Evolutionary conservation across 495 filamentous ascomycete genomes (phyloP).

Genomic region (Tuber indicum): DNA sequence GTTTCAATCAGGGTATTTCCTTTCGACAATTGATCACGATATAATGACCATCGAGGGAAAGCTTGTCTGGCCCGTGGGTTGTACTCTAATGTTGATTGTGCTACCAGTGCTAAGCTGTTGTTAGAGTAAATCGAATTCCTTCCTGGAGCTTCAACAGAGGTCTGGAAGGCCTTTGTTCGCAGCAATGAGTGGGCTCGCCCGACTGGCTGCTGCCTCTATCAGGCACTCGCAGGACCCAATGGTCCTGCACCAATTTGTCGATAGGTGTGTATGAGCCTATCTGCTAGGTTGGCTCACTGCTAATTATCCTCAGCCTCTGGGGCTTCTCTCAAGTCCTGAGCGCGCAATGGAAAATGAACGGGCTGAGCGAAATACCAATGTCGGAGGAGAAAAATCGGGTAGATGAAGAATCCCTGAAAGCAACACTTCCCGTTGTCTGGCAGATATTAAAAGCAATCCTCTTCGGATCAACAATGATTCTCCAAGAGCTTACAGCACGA

Average conservation of each 20-base stretch:
- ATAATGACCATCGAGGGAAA: conserved; percentile 58
- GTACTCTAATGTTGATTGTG: neutral
- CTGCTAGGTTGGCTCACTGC: neutral
- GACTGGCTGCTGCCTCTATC: conserved; percentile 66
- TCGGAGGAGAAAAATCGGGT: conserved; percentile 67
- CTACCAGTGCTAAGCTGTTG: conserved; percentile 13
- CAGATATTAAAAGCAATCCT: conserved; percentile 70
- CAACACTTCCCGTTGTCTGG: conserved; percentile 73
- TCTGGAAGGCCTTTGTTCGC: conserved; percentile 63
- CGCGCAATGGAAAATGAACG: conserved; percentile 77
- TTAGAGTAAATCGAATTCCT: conserved; percentile 47
- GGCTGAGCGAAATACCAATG: conserved; percentile 73
- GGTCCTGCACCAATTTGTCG: conserved; percentile 60
- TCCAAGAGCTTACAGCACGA: conserved; percentile 66
- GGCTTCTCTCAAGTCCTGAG: conserved; percentile 64
- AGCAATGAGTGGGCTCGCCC: conserved; percentile 70
- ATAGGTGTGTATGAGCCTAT: conserved; percentile 45
- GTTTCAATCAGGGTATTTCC: conserved; percentile 73
- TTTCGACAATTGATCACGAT: conserved; percentile 70
- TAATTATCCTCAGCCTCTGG: conserved; percentile 46
- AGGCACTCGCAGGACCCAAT: conserved; percentile 57
- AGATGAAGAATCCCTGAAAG: conserved; percentile 60
- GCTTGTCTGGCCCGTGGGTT: conserved; percentile 61
- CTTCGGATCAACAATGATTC: conserved; percentile 68
- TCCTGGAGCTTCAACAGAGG: conserved; percentile 45